phyloP scores from a whole-genome alignment of 352 stramenopile species.

The Phytopythium kandeliae region DNA sequence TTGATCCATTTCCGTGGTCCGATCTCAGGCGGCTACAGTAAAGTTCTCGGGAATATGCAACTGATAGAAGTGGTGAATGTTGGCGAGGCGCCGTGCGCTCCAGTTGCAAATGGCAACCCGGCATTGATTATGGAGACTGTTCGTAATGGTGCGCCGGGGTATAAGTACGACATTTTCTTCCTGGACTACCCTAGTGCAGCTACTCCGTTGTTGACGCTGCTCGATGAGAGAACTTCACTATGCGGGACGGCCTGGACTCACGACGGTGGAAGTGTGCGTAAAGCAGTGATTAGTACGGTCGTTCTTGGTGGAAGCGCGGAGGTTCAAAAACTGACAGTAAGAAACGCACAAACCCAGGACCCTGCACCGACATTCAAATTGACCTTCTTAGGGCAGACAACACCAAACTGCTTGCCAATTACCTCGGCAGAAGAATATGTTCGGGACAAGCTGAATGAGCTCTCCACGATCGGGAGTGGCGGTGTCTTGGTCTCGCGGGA shows the following conservation, averaged over 20 bases:
- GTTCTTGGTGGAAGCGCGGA: slow-evolving; percentile 53
- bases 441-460: slow-evolving; percentile 14
- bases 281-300: slow-evolving; percentile 34
- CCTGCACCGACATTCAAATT: slow-evolving; percentile 34
- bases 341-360: slow-evolving; percentile 18
- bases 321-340: slow-evolving; percentile 46
- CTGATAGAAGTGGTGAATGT: slow-evolving; percentile 49
- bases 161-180: slow-evolving; percentile 78
- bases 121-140: slow-evolving; percentile 68
- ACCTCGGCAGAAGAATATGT: slow-evolving; percentile 17
- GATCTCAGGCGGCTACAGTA: slow-evolving; percentile 44
- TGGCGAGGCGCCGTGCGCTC: slow-evolving; percentile 28
- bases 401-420: slow-evolving; percentile 24
- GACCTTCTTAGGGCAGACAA: slow-evolving; percentile 32
- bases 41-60: slow-evolving; percentile 50
- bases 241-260: slow-evolving; percentile 23
- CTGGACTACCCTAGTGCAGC: slow-evolving; percentile 31
- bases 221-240: slow-evolving; percentile 17
- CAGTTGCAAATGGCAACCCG: slow-evolving; percentile 36
- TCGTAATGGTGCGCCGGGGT: slow-evolving; percentile 46
- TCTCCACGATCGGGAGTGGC: slow-evolving; percentile 27
- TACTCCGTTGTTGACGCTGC: slow-evolving; percentile 28
- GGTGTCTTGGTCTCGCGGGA: slow-evolving; percentile 49
- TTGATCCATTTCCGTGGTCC: slow-evolving; percentile 57
- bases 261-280: slow-evolving; percentile 34